Percentiles rank a stretch among this genome's conserved stretches.
Evolutionary conservation across 116 monocot genomes (phyloP).

Genomic region (Thalassia testudinum): DNA sequence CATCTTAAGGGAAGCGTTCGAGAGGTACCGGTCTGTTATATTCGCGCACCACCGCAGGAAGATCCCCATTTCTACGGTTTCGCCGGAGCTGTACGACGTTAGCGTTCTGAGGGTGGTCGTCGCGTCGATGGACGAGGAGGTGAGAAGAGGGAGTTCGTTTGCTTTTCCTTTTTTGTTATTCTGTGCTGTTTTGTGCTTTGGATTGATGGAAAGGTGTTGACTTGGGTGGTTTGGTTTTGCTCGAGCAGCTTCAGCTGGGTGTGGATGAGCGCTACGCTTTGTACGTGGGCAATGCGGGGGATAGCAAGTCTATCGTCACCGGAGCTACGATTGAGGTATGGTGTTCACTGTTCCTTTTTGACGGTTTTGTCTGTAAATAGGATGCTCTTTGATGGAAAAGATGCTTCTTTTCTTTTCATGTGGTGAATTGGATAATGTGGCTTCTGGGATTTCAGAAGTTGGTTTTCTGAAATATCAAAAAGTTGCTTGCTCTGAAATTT

Average conservation of each 20-base stretch:
- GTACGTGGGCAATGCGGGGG: slow-evolving; percentile 19
- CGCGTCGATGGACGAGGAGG: slow-evolving; percentile 59
- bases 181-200: neutral
- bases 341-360: too few species aligned
- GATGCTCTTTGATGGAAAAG: too few species aligned
- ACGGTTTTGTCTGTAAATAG: too few species aligned
- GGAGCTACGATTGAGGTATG: slow-evolving; percentile 69
- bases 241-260: slow-evolving; percentile 61
- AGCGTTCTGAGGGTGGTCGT: slow-evolving; percentile 41
- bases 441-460: too few species aligned
- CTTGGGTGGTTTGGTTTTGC: slow-evolving; percentile 3
- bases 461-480: too few species aligned
- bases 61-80: neutral
- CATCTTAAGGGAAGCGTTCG: slow-evolving; percentile 54
- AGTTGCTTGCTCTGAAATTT: too few species aligned
- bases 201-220: neutral
- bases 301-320: slow-evolving; percentile 31
- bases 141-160: slow-evolving; percentile 7
- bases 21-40: slow-evolving; percentile 43
- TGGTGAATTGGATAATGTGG: too few species aligned
- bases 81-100: slow-evolving; percentile 27
- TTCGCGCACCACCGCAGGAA: slow-evolving; percentile 24
- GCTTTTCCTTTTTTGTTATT: slow-evolving; percentile 3
- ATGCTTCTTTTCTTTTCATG: too few species aligned
- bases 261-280: slow-evolving; percentile 89